phyloP scores from a whole-genome alignment of 768 basidiomycete genomes.

The Coprinopsis sp. region DNA sequence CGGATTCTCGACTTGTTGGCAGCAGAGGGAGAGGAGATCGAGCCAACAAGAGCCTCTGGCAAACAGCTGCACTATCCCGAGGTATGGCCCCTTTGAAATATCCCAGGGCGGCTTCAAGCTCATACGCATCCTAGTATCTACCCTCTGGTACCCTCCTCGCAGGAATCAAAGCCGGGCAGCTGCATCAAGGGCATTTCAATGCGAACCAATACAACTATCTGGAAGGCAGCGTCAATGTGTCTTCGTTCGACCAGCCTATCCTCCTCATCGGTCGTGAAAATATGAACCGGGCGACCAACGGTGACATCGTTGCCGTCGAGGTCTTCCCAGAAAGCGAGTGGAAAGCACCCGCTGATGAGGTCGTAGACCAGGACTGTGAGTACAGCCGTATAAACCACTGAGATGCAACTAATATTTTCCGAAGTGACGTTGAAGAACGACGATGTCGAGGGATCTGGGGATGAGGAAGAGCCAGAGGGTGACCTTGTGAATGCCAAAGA shows the following conservation, averaged over 20 bases:
- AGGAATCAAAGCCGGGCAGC: constrained; percentile 77
- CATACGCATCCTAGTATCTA: constrained; percentile 60
- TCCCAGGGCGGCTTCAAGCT: constrained; percentile 2
- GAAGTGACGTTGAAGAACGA: constrained; percentile 81
- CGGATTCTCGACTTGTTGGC: constrained; percentile 81
- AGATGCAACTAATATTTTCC: constrained; percentile 1
- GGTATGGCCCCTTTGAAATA: constrained; percentile 33
- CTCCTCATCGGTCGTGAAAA: constrained; percentile 84
- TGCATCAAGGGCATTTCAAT: constrained; percentile 92
- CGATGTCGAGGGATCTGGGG: constrained; percentile 72
- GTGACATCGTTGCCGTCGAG: constrained; percentile 89
- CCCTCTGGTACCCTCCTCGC: constrained; percentile 65
- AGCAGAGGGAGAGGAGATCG: constrained; percentile 57
- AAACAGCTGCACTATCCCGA: constrained; percentile 70
- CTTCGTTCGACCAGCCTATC: constrained; percentile 70
- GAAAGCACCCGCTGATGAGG: constrained; percentile 89
- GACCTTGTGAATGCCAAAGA: constrained; percentile 37
- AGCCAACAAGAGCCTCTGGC: constrained; percentile 55
- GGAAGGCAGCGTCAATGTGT: constrained; percentile 84
- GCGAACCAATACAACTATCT: constrained; percentile 95
- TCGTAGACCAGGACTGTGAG: constrained; percentile 88
- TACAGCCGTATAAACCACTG: constrained; percentile 4
- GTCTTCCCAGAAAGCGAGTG: constrained; percentile 84
- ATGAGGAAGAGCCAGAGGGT: constrained; percentile 44
- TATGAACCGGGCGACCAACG: constrained; percentile 94